Base-by-base conservation (phyloP, 2,329 filamentous ascomycete species). In the Colletotrichum siamense region DNA sequence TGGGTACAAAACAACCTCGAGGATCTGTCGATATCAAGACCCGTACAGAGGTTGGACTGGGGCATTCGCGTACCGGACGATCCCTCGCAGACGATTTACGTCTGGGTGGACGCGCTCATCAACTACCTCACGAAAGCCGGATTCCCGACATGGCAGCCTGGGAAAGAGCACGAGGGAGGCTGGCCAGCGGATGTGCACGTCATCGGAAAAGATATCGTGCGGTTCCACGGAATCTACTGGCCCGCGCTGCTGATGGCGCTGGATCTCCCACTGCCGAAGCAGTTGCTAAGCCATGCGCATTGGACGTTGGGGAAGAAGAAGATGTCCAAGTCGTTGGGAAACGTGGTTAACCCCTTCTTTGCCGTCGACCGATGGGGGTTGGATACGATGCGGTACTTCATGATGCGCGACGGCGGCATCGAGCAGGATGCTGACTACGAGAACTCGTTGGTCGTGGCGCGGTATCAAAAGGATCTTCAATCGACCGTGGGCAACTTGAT, bases 211-310 rank as follows among this genome's bases (percentile, higher is more conserved):
- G 97, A 99, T 83, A 99, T 99, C 79, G 89, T 98, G 73, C 94
- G 96, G 22, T 99, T 99, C 85, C 98, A 99, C 83, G 96, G 95
- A 84, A 93, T 99, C 64, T 99, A 99, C 88, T 99, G 98, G 97
- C 97, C 97, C 0, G 97, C 97, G 5, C 94, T 99, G 80, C 92
- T 99, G 18, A 94, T 99, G 90, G 96, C 97, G 2, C 88, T 98
- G 16, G 93, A 93, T 68, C 88, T 99, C 6, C 94, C 95, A 2
- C 87, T 95, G 1, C 95, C 97, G 1, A 94, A 93, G 81, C 92
- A 93, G 78, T 91, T 99, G 36, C 88, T 99, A 4, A 95, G 95
- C 69, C 97, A 99, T 83, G 96, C 94, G 3, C 97, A 99, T 84
- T 99, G 98, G 97, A 98, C 96, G 16, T 93, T 99, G 86, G 95